phyloP scores from a whole-genome alignment of 805 yeast species.

The Yarrowia sp. region DNA sequence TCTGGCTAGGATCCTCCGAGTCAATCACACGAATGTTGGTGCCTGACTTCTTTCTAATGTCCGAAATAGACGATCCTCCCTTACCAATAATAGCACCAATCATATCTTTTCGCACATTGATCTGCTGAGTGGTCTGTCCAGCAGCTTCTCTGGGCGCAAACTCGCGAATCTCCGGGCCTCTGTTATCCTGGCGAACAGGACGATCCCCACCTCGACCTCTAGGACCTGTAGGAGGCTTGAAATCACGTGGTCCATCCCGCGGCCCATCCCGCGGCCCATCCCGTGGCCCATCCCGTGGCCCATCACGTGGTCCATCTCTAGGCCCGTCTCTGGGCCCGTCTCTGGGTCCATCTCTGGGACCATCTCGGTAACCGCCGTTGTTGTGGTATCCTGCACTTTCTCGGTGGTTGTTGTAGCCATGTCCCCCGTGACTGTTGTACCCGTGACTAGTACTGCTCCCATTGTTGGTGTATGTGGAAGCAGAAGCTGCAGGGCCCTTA shows the following conservation, averaged over 20 bases:
- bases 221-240: conserved; percentile 6
- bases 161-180: conserved; percentile 11
- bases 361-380: not conserved
- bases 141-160: conserved; percentile 23
- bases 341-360: not conserved
- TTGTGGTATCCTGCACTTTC: conserved; percentile 1
- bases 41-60: conserved; percentile 70
- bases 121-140: conserved; percentile 52
- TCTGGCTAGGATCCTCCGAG: conserved; percentile 26
- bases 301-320: not conserved
- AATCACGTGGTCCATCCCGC: not conserved
- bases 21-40: conserved; percentile 70
- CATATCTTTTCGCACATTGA: conserved; percentile 69
- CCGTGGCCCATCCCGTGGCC: not conserved
- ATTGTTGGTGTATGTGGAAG: not conserved
- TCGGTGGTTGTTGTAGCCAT: not conserved
- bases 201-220: conserved; percentile 1
- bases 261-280: not conserved
- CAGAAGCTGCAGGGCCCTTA: not conserved
- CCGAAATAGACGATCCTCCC: conserved; percentile 78
- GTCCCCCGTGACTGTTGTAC: not conserved
- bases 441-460: conserved; percentile 25
- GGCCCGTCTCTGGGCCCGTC: not conserved
- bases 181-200: conserved; percentile 25
- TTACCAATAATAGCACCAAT: conserved; percentile 86